Conservation (phyloP, 2,329 filamentous ascomycete species). For the Coniochaeta ligniaria region DNA sequence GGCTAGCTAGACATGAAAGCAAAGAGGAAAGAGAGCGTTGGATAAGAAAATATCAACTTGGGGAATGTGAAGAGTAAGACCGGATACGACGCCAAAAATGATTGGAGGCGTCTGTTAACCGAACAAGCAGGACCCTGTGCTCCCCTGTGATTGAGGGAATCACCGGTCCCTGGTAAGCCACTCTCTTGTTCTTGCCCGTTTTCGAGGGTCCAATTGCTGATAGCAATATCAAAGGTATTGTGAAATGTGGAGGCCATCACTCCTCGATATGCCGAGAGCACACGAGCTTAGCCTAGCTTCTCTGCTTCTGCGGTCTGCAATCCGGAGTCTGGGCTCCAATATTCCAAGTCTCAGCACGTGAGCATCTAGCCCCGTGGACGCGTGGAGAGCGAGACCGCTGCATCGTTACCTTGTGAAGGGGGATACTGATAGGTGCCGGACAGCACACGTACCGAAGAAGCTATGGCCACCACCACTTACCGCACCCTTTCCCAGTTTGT, state of each 20-base stretch:
- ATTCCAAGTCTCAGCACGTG: neutral
- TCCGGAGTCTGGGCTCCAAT: neutral
- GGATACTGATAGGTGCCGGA: neutral
- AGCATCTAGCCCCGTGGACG: neutral
- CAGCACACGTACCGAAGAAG: neutral
- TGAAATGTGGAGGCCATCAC: neutral
- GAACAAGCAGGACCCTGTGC: neutral
- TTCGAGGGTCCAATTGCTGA: neutral
- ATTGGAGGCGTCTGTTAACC: neutral
- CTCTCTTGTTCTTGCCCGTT: neutral
- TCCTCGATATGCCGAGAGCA: neutral
- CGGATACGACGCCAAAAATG: neutral
- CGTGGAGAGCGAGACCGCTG: neutral
- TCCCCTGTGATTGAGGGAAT: neutral
- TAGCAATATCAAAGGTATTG: neutral
- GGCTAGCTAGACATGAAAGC: neutral
- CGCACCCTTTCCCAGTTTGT: neutral
- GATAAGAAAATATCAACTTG: neutral
- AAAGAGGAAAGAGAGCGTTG: neutral
- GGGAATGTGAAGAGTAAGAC: neutral
- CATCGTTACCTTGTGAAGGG: neutral
- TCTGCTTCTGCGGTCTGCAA: neutral
- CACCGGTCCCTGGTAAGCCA: neutral
- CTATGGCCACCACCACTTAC: neutral
- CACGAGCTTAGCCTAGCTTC: too few species aligned